A percentile compares a stretch with the other conserved stretches of the same genome.
Evolutionary conservation across 179 eudicot genomes (phyloP).

Genomic region (Silene noctiflora): DNA sequence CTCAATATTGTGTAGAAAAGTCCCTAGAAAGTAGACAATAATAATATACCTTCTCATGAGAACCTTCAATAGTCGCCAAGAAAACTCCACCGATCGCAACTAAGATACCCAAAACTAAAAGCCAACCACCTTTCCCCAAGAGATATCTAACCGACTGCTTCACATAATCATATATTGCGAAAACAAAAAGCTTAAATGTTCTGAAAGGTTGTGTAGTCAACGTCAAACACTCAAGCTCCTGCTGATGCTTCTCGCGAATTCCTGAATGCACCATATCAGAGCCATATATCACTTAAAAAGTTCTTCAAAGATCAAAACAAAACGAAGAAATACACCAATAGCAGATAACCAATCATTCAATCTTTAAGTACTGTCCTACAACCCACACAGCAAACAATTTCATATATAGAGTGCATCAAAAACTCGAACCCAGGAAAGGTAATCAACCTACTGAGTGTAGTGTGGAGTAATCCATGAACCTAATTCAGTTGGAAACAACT

Average conservation of each 20-base stretch:
- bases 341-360: neutral
- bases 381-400: neutral
- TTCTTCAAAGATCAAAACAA: conserved; percentile 8
- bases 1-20: neutral
- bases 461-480: too few species aligned
- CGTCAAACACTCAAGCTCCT: conserved; percentile 71
- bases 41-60: conserved; percentile 76
- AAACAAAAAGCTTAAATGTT: conserved; percentile 65
- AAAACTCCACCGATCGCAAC: conserved; percentile 36
- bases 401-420: neutral
- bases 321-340: neutral
- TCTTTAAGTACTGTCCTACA: neutral
- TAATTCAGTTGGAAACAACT: neutral
- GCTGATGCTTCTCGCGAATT: conserved; percentile 60
- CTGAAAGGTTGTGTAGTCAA: conserved; percentile 64
- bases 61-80: conserved; percentile 62
- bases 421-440: neutral
- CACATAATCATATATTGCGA: conserved; percentile 60
- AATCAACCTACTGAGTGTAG: neutral
- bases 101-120: conserved; percentile 48
- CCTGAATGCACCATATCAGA: conserved; percentile 42
- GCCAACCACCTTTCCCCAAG: conserved; percentile 60
- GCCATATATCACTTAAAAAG: conserved; percentile 10
- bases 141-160: conserved; percentile 54
- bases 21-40: neutral